These are phyloP conservation scores for Epichloe amarillans DNA, from an alignment of 2,329 filamentous ascomycete species.

Conservation along the genomic window DNA sequence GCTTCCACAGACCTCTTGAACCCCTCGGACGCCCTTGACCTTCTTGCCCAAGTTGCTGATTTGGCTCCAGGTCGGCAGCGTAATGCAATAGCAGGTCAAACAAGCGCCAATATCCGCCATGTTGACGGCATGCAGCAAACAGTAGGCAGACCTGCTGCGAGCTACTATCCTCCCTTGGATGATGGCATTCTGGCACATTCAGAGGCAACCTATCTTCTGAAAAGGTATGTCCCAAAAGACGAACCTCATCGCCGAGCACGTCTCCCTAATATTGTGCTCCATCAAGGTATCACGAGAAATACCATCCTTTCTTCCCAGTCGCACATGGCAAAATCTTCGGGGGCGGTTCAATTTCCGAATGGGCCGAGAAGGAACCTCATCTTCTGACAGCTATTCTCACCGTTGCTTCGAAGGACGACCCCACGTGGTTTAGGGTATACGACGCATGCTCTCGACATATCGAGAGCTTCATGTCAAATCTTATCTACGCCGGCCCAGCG, in stretches of 20 bases:
- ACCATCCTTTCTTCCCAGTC: constrained; percentile 58
- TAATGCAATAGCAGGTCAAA: constrained; percentile 5
- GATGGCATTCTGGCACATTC: constrained; percentile 17
- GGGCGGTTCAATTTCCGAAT: constrained; percentile 33
- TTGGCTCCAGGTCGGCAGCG: constrained; percentile 16
- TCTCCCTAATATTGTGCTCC: neutral
- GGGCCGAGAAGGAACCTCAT: constrained; percentile 49
- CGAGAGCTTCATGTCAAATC: constrained; percentile 52
- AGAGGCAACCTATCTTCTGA: constrained; percentile 14
- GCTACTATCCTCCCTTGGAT: constrained; percentile 20
- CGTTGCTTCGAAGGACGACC: constrained; percentile 58
- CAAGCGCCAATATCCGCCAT: constrained; percentile 6
- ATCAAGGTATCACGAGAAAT: constrained; percentile 47
- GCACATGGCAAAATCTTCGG: constrained; percentile 48
- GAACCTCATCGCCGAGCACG: too few species aligned
- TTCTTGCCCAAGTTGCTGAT: constrained; percentile 28
- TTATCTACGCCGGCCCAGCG: constrained; percentile 52
- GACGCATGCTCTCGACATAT: constrained; percentile 56
- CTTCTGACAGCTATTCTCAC: constrained; percentile 57
- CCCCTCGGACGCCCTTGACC: constrained; percentile 27
- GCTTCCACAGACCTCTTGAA: constrained; percentile 27
- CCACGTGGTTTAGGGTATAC: constrained; percentile 48
- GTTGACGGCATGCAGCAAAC: constrained; percentile 3
- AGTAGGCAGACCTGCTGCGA: neutral
- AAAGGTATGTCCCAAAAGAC: constrained; percentile 10